These are phyloP conservation scores for Przewalskia tangutica DNA, from an alignment of 257 asterid species.

Conservation along the genomic window DNA sequence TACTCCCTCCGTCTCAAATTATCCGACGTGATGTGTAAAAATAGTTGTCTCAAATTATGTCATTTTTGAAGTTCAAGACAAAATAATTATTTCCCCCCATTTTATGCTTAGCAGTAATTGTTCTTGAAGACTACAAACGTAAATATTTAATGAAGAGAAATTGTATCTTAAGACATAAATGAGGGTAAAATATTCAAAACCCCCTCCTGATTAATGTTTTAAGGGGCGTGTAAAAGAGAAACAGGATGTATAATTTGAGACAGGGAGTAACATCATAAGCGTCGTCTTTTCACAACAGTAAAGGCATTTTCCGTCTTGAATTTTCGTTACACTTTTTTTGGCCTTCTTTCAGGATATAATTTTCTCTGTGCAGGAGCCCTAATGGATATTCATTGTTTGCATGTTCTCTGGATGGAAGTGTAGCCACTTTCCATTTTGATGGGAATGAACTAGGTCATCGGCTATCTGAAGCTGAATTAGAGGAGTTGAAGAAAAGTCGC, in stretches of 20 bases:
- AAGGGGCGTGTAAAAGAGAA: too few relatives aligned
- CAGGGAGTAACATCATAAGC: not conserved
- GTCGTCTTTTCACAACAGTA: not conserved
- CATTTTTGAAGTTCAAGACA: too few relatives aligned
- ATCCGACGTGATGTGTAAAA: too few relatives aligned
- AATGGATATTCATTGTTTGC: conserved; percentile 94
- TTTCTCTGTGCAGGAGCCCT: conserved; percentile 73
- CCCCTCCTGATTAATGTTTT: too few relatives aligned
- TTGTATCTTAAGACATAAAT: too few relatives aligned
- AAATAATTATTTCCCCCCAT: too few relatives aligned
- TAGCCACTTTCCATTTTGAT: conserved; percentile 77
- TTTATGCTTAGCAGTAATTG: too few relatives aligned
- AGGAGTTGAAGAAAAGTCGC: conserved; percentile 72
- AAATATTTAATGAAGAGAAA: too few relatives aligned
- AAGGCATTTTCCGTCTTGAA: not conserved
- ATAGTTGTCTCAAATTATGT: too few relatives aligned
- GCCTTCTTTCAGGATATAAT: conserved; percentile 6
- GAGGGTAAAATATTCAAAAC: too few relatives aligned
- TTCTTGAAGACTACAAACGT: too few relatives aligned
- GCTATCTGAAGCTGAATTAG: conserved; percentile 70
- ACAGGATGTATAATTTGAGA: too few relatives aligned
- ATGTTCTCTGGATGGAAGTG: conserved; percentile 92
- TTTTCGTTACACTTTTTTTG: not conserved
- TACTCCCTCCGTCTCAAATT: not conserved
- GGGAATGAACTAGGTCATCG: conserved; percentile 64